phyloP scores from a whole-genome alignment of 192 early-diverging fungal species.

The Coemansia guatemalensis region DNA sequence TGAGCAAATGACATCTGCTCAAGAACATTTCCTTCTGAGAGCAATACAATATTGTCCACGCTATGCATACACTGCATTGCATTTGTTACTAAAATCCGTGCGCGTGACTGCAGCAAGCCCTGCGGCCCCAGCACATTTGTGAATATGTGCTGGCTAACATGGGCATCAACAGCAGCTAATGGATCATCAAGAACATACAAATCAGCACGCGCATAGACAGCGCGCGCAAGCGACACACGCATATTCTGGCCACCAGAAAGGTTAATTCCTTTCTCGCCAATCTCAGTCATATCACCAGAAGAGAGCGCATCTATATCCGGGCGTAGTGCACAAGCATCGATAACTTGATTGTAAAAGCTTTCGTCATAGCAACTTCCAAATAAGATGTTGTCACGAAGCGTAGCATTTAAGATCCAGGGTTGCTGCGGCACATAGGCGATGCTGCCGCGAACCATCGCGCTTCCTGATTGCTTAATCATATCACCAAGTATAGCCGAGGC shows the following conservation, averaged over 20 bases:
- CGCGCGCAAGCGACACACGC: no score
- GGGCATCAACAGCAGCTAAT: conserved; percentile 65
- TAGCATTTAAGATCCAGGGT: no score
- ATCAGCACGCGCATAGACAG: conserved; percentile 88
- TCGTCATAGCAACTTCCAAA: conserved; percentile 81
- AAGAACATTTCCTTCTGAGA: conserved; percentile 68
- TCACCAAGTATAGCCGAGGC: conserved; percentile 82
- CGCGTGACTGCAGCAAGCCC: conserved; percentile 75
- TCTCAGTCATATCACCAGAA: conserved; percentile 68
- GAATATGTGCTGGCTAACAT: conserved; percentile 75
- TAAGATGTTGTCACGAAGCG: conserved; percentile 89
- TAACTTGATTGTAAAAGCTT: conserved; percentile 71
- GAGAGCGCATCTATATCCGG: conserved; percentile 87
- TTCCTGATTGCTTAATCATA: conserved; percentile 64
- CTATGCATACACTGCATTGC: conserved; percentile 75
- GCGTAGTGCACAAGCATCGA: conserved; percentile 81
- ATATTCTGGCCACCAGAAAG: no score
- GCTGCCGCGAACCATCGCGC: conserved; percentile 65
- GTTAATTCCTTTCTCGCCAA: conserved; percentile 70
- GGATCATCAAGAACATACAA: conserved; percentile 74
- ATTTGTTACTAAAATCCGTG: conserved; percentile 81
- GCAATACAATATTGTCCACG: conserved; percentile 65
- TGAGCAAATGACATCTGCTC: conserved; percentile 70
- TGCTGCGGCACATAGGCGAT: conserved; percentile 63
- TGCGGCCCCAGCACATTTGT: conserved; percentile 83